phyloP scores from a whole-genome alignment of 1,284 basidiomycete genomes.

The Papiliotrema terrestris region DNA sequence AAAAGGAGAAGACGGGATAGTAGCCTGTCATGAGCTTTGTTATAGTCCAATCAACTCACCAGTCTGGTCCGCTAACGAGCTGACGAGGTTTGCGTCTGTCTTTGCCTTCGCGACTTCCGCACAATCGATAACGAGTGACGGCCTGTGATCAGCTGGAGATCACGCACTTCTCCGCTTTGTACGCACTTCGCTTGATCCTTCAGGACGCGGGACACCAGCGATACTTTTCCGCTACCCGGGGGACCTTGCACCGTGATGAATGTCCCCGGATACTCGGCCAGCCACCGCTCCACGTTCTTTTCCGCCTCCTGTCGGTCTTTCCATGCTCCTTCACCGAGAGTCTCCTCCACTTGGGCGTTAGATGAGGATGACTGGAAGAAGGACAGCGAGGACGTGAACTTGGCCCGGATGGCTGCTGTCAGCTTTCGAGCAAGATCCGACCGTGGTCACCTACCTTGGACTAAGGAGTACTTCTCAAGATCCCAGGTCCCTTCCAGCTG shows the following conservation, averaged over 20 bases:
- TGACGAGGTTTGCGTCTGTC: slow-evolving; percentile 69
- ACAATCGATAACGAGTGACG: slow-evolving; percentile 75
- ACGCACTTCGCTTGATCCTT: slow-evolving; percentile 60
- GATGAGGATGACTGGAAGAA: slow-evolving; percentile 5
- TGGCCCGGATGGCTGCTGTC: slow-evolving; percentile 5
- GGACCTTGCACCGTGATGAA: slow-evolving; percentile 80
- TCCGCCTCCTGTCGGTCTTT: slow-evolving; percentile 77
- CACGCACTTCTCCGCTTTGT: background rate
- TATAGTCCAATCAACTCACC: slow-evolving; percentile 51
- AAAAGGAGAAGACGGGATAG: slow-evolving; percentile 83
- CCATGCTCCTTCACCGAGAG: slow-evolving; percentile 58
- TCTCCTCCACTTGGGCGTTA: slow-evolving; percentile 17
- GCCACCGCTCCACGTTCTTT: slow-evolving; percentile 55
- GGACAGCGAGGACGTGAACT: slow-evolving; percentile 10
- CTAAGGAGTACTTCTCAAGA: slow-evolving; percentile 48
- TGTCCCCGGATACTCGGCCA: slow-evolving; percentile 45
- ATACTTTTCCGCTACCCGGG: slow-evolving; percentile 82
- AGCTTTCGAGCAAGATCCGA: background rate
- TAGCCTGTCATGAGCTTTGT: slow-evolving; percentile 52
- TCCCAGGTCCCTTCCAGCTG: slow-evolving; percentile 83
- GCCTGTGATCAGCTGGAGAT: slow-evolving; percentile 51
- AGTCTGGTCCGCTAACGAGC: slow-evolving; percentile 70
- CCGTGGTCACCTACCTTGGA: slow-evolving; percentile 29
- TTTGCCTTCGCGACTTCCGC: slow-evolving; percentile 66
- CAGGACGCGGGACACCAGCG: slow-evolving; percentile 64